Evolutionary conservation across 495 filamentous ascomycete genomes (phyloP).

Genomic region (Chaetomium fimeti): DNA sequence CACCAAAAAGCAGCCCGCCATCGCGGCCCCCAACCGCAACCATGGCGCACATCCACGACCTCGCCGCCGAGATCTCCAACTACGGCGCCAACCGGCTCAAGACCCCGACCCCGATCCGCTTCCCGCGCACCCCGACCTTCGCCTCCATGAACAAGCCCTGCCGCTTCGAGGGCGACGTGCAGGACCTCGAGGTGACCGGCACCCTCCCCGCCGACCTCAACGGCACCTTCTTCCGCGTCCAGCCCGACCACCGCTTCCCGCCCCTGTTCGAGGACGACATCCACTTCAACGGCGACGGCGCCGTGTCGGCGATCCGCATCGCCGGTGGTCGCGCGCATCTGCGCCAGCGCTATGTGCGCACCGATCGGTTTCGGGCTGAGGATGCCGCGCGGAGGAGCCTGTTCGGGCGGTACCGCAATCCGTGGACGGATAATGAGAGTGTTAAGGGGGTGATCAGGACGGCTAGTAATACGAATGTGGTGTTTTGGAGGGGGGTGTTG

Average conservation of each 20-base stretch:
- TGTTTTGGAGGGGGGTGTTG: constrained; percentile 52
- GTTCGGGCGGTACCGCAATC: constrained; percentile 56
- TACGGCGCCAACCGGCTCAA: constrained; percentile 40
- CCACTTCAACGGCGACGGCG: constrained; percentile 48
- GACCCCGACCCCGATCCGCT: constrained; percentile 41
- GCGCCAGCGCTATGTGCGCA: constrained; percentile 54
- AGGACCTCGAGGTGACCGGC: constrained; percentile 51
- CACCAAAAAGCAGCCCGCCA: background rate
- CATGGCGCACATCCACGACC: constrained; percentile 49
- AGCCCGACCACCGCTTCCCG: constrained; percentile 53
- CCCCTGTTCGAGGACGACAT: constrained; percentile 55
- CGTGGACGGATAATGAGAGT: constrained; percentile 53
- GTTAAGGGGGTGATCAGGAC: constrained; percentile 50
- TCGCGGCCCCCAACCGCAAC: background rate
- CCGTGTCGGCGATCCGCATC: constrained; percentile 55
- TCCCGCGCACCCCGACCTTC: constrained; percentile 49
- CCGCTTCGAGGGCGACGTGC: constrained; percentile 49
- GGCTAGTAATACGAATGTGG: constrained; percentile 56
- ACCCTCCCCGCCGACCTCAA: constrained; percentile 51
- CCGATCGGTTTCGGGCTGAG: constrained; percentile 50
- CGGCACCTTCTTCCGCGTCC: constrained; percentile 56
- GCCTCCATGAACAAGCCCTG: constrained; percentile 49
- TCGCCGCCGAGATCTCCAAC: constrained; percentile 40
- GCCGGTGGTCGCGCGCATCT: constrained; percentile 50
- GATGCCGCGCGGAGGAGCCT: constrained; percentile 40